Base-by-base conservation (phyloP, 495 filamentous ascomycete genomes). In the Aspergillus taichungensis region DNA sequence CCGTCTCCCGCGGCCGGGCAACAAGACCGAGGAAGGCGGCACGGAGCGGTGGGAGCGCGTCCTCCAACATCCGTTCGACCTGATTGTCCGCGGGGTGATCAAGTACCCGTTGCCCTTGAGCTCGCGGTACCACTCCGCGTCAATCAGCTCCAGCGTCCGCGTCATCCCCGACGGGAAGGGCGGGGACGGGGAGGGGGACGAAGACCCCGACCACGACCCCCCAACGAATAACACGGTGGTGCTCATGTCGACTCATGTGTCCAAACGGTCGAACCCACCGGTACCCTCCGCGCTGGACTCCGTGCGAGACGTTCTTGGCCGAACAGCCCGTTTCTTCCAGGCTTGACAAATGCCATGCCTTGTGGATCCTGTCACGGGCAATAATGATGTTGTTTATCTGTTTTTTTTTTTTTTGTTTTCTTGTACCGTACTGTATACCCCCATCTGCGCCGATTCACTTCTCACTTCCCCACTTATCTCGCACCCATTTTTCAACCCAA, bases 1-100 rank as follows among this genome's bases (percentile, higher is more conserved):
- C 5, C 82, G 89, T 6, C 69, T 98, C 7, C 59, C 73, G 10
- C 79, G 82, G 32, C 92, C 92, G 0, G 94, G 92, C 9, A 98
- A 97, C 59, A 81, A 81, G 46, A 98, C 94, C 0, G 83, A 86
- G 54, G 78, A 83, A 42, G 84, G 87, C 18, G 92, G 92, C 12
- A 84, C 80, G 0, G 87, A 88, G 60, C 78, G 91, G 42, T 98
- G 92, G 92, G 89, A 96, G 61, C 76, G 79, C 36, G 88, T 97
- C 27, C 66, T 97, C 27, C 74, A 90, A 54, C 82, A 96, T 65
- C 85, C 89, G 30, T 98, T 97, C 50, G 86, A 94, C 45, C 70
- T 98, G 42, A 88, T 95, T 46, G 79, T 97, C 28, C 80, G 89
- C 41, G 92, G 92, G 32, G 82, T 90, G 6, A 65, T 98, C 55